phyloP scores from a whole-genome alignment of 768 basidiomycete species.

The Mycena galericulata region DNA sequence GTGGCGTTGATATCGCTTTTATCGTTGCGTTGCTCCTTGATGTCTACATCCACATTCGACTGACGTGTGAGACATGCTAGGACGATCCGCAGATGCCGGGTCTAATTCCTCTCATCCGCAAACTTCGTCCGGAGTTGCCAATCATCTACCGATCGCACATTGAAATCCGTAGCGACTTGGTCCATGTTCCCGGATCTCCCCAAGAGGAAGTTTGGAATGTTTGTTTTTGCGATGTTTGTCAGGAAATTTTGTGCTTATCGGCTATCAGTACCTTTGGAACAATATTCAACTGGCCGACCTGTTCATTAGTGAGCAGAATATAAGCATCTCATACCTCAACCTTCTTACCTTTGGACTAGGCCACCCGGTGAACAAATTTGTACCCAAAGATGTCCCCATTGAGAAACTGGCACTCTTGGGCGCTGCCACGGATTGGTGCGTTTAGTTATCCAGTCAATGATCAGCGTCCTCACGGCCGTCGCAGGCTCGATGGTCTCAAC shows the following conservation, averaged over 20 bases:
- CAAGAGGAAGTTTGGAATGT: slow-evolving; percentile 87
- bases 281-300: slow-evolving; percentile 91
- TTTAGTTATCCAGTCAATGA: background rate
- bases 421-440: slow-evolving; percentile 88
- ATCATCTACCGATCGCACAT: slow-evolving; percentile 97
- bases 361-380: slow-evolving; percentile 95
- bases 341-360: slow-evolving; percentile 44
- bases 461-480: background rate
- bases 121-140: slow-evolving; percentile 84
- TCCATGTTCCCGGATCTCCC: slow-evolving; percentile 83
- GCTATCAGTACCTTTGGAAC: slow-evolving; percentile 85
- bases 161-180: slow-evolving; percentile 90
- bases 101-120: slow-evolving; percentile 92
- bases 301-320: slow-evolving; percentile 76
- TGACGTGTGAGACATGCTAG: slow-evolving; percentile 29
- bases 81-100: slow-evolving; percentile 97
- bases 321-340: background rate
- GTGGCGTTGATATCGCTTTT: slow-evolving; percentile 90
- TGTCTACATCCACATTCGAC: background rate
- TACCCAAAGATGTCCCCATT: slow-evolving; percentile 84
- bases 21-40: slow-evolving; percentile 66
- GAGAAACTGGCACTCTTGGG: slow-evolving; percentile 80
- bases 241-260: background rate
- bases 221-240: background rate
- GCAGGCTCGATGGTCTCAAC: slow-evolving; percentile 93